These are phyloP conservation scores for Astrothelium macrocarpum DNA, from an alignment of 495 filamentous ascomycete genomes.

Conservation along the genomic window DNA sequence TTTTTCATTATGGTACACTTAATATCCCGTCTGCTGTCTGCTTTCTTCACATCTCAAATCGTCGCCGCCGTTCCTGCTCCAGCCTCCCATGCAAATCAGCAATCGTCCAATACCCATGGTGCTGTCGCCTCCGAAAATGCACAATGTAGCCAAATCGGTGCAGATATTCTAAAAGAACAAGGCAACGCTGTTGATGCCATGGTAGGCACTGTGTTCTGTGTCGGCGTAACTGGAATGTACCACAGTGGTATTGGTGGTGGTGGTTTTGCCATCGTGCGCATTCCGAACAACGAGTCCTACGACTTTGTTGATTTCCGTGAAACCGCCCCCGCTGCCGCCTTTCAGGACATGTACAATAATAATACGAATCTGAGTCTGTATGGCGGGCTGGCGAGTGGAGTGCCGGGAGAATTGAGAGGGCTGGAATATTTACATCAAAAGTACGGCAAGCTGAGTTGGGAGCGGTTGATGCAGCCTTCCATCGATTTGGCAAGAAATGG, in stretches of 20 bases:
- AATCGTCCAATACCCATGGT: slow-evolving; percentile 34
- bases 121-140: slow-evolving; percentile 72
- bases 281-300: slow-evolving; percentile 48
- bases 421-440: slow-evolving; percentile 64
- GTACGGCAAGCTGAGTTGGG: slow-evolving; percentile 64
- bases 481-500: slow-evolving; percentile 66
- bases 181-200: slow-evolving; percentile 31
- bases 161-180: slow-evolving; percentile 49
- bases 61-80: slow-evolving; percentile 11
- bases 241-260: slow-evolving; percentile 72
- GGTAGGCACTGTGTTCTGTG: slow-evolving; percentile 32
- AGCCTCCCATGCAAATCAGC: not conserved
- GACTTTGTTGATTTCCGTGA: slow-evolving; percentile 82
- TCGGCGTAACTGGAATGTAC: slow-evolving; percentile 46
- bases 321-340: slow-evolving; percentile 68
- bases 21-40: slow-evolving; percentile 5
- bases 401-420: slow-evolving; percentile 76
- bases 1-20: not conserved
- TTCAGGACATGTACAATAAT: slow-evolving; percentile 68
- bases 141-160: slow-evolving; percentile 68
- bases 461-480: slow-evolving; percentile 57
- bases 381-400: slow-evolving; percentile 64
- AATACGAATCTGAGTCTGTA: slow-evolving; percentile 36
- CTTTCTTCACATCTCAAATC: slow-evolving; percentile 15
- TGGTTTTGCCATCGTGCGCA: slow-evolving; percentile 72